Evolutionary conservation across 768 basidiomycete genomes (phyloP).

Genomic region (Rhizopogon sp.): DNA sequence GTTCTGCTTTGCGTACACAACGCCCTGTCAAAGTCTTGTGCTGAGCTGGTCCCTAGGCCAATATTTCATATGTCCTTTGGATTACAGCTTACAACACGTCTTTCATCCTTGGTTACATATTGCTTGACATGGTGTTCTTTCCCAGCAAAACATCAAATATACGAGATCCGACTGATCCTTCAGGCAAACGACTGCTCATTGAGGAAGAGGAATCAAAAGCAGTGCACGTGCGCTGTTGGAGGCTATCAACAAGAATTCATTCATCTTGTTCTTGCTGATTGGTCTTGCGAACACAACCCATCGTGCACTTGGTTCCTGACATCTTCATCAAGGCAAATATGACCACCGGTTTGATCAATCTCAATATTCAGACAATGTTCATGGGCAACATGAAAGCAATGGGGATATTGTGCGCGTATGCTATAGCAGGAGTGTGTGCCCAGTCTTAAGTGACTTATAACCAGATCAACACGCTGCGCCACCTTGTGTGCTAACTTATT

Average conservation of each 20-base stretch:
- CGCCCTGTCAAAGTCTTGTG: not conserved
- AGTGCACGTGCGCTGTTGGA: slow-evolving; percentile 55
- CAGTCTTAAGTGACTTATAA: too few species aligned
- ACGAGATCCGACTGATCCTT: slow-evolving; percentile 17
- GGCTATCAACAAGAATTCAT: slow-evolving; percentile 78
- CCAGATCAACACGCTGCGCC: not conserved
- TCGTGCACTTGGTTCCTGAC: not conserved
- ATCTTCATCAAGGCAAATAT: slow-evolving; percentile 67
- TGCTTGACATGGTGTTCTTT: slow-evolving; percentile 70
- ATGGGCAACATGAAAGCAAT: slow-evolving; percentile 51
- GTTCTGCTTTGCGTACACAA: not conserved
- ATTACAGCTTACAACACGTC: slow-evolving; percentile 82
- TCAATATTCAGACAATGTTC: slow-evolving; percentile 81
- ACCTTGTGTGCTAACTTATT: not conserved
- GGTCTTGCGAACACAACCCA: slow-evolving; percentile 22
- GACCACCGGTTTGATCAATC: slow-evolving; percentile 78
- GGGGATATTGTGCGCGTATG: slow-evolving; percentile 57
- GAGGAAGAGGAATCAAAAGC: slow-evolving; percentile 16
- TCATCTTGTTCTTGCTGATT: slow-evolving; percentile 78
- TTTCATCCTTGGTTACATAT: slow-evolving; percentile 76
- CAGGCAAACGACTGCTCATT: slow-evolving; percentile 20
- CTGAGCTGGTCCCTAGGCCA: slow-evolving; percentile 49
- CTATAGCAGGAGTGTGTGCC: slow-evolving; percentile 19
- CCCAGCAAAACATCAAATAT: slow-evolving; percentile 34
- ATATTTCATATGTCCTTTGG: slow-evolving; percentile 88